These are phyloP conservation scores for Suhomyces terraborum DNA, from an alignment of 1,139 yeast species.

Conservation along the genomic window DNA sequence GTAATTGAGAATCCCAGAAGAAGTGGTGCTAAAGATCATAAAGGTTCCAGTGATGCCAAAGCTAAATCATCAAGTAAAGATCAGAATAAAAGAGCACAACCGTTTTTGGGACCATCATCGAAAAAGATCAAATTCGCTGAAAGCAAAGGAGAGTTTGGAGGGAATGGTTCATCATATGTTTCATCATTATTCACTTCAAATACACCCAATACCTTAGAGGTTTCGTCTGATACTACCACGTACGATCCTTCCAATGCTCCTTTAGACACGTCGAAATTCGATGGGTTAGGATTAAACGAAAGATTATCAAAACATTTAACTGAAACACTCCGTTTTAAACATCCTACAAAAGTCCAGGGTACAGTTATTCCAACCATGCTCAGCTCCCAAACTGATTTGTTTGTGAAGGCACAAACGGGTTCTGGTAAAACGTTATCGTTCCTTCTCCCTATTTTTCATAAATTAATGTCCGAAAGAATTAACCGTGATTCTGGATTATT, in stretches of 20 bases:
- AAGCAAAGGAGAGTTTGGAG: slow-evolving; percentile 50
- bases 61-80: background rate
- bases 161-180: slow-evolving; percentile 61
- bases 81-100: background rate
- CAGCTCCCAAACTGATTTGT: slow-evolving; percentile 60
- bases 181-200: slow-evolving; percentile 87
- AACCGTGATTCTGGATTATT: slow-evolving; percentile 81
- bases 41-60: slow-evolving; percentile 4
- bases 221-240: slow-evolving; percentile 31
- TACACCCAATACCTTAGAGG: slow-evolving; percentile 38
- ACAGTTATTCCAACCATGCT: slow-evolving; percentile 74
- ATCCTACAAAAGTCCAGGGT: slow-evolving; percentile 87
- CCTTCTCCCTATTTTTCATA: slow-evolving; percentile 76
- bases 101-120: slow-evolving; percentile 22
- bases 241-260: slow-evolving; percentile 84
- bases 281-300: slow-evolving; percentile 67
- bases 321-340: slow-evolving; percentile 57
- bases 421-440: slow-evolving; percentile 93
- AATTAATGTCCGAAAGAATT: slow-evolving; percentile 57
- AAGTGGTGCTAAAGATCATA: slow-evolving; percentile 1
- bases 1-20: slow-evolving; percentile 29
- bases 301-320: slow-evolving; percentile 56
- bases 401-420: slow-evolving; percentile 94
- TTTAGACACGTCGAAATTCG: slow-evolving; percentile 67
- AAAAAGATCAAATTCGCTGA: slow-evolving; percentile 40